Evolutionary conservation across 1,139 yeast genomes (phyloP), one percentile per base, ranked within the genome.

Genomic region (Suhomyces terraborum): DNA sequence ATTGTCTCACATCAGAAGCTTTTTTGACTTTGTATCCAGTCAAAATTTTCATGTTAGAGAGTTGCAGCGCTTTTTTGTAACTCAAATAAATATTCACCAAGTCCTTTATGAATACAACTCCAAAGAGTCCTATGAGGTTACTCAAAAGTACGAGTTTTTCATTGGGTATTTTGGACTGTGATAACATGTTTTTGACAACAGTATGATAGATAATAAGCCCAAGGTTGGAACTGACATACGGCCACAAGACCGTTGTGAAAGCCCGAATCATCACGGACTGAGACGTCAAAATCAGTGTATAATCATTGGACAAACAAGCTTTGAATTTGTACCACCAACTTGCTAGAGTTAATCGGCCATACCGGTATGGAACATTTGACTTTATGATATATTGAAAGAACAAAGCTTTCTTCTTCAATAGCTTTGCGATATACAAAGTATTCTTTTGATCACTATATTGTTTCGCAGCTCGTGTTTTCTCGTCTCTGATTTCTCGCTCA

Each of bases 71-170:
- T 23, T 66, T 67, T 38, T 57, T 59, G 36, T 51, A 50, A 26
- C 65, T 56, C 40, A 72, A 42, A 42, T 57, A 66, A 23, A 69
- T 51, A 40, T 68, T 69, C 12, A 54, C 45, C 19, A 64, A 36
- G 46, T 77, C 82, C 38, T 75, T 71, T 6, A 58, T 29, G 2
- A 75, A 29, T 0, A 67, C 72, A 1, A 69, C 72, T 2, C 56
- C 42, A 8, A 61, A 49, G 46, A 78, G 69, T 1, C 79, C 80
- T 2, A 71, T 29, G 19, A 77, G 41, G 47, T 77, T 78, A 25
- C 77, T 59, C n/a, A 74, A 54, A 48, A 76, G 65, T 16, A 59
- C 47, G 12, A 64, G 52, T 40, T 73, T 75, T 45, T 73, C 73
- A 1, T 73, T 71, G 0, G 76, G 63, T 10, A 62, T 28, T 4